These are phyloP conservation scores for Groenewaldozyma sp. DNA, from an alignment of 1,139 yeast species.

Conservation along the genomic window DNA sequence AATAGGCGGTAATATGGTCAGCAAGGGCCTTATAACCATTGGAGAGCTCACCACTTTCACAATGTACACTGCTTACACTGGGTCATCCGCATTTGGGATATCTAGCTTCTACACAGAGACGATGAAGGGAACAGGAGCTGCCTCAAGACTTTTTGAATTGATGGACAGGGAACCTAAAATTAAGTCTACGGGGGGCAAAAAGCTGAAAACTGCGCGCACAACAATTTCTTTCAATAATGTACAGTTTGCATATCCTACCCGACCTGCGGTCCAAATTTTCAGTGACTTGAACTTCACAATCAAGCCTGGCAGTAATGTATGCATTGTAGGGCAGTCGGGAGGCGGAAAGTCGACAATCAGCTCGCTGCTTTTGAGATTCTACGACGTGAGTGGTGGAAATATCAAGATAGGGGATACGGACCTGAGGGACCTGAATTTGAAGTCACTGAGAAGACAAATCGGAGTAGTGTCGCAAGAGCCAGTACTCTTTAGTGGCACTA, in stretches of 20 bases:
- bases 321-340: conserved; percentile 95
- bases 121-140: conserved; percentile 97
- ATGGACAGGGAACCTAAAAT: conserved; percentile 68
- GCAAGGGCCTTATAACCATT: conserved; percentile 59
- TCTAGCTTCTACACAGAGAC: conserved; percentile 87
- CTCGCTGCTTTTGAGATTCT: conserved; percentile 67
- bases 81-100: conserved; percentile 79
- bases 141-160: conserved; percentile 82
- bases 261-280: conserved; percentile 67
- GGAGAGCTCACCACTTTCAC: conserved; percentile 90
- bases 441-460: conserved; percentile 58
- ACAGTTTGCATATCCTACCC: conserved; percentile 74
- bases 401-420: conserved; percentile 64
- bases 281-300: conserved; percentile 55
- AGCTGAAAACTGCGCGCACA: conserved; percentile 35
- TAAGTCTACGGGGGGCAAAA: conserved; percentile 51
- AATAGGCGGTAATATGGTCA: conserved; percentile 73
- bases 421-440: conserved; percentile 58
- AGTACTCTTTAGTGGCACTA: conserved; percentile 80
- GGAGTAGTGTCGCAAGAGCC: conserved; percentile 97
- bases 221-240: conserved; percentile 57
- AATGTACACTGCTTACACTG: conserved; percentile 91
- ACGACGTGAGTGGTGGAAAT: conserved; percentile 62
- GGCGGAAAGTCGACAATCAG: conserved; percentile 91
- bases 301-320: conserved; percentile 76